Evolutionary conservation across 1,284 basidiomycete genomes (phyloP), one percentile per base, ranked within the genome.

Genomic region (Apiotrichum porosum): DNA sequence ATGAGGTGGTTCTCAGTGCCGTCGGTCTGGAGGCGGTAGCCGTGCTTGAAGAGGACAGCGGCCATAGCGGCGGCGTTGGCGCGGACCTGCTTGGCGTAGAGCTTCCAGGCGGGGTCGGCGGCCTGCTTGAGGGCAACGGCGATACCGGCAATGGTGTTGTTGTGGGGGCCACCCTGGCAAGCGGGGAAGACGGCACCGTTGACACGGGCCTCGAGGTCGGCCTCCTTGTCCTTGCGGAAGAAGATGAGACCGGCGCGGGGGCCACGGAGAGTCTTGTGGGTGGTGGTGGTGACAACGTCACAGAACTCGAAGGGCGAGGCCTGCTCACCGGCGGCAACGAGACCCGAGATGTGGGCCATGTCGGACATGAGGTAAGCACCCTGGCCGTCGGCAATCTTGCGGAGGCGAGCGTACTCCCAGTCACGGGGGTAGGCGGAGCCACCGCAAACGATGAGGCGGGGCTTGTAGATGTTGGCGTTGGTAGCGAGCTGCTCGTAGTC

Each of bases 121-220:
- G 84, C 95, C 75, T 98, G 95, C 69, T 87, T 85, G 58, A 99
- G 84, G n/a, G 95, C 81, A 18, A 93, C 94, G 47, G 93, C 93
- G 60, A 99, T 81, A 71, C 84, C 91, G 44, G 94, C 94, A 55
- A 99, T 98, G 60, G 95, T 92, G 79, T 97, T 94, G 81, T 98
- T 98, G 81, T 98, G 95, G 42, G 95, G 95, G 44, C 95, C 95
- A 77, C 95, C 95, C 79, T 98, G 95, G 83, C 94, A 98, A 37
- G 95, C 95, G 49, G 95, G 95, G 85, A 99, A 99, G 62, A 99
- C 95, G 56, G 95, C 92, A 39, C 93, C 89, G 75, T 98, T 98
- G 68, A 99, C 85, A 49, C 91, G 86, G 45, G 87, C 87, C 81
- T 98, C 94, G 46, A 98, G 82, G 67, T 97, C 81, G 57, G 74